Evolutionary conservation across 1,284 basidiomycete genomes (phyloP), one percentile per base, ranked within the genome.

Genomic region (Garcileccinum viscosum): DNA sequence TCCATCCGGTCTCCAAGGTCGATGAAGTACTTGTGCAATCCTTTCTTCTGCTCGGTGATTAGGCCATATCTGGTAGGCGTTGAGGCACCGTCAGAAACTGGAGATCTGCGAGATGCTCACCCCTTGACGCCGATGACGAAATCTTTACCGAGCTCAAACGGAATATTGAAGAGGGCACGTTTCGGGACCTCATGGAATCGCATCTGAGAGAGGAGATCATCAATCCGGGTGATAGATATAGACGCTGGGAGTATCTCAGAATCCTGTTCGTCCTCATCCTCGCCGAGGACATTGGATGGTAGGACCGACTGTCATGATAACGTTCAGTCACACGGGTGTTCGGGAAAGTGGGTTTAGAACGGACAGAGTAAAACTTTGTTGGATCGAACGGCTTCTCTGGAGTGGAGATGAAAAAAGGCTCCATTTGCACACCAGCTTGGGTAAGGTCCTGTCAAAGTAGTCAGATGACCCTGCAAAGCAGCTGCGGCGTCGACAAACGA

Each of bases 81-180:
- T 72, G 33, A 73, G 65, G 8, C 37, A 69, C 38, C 40, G 53
- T n/a, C 17, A 59, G 40, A 60, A 24, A 12, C 47, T 47, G 40
- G 37, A 53, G 69, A 12, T 62, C 35, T 24, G 22, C 64, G 53
- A 69, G 27, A 71, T 67, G 76, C 86, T 74, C 75, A 97, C 92
- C 97, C 98, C 79, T 96, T 96, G 63, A 99, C 86, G 4, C 96
- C 95, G 70, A 99, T 97, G 22, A 89, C 88, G 70, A 98, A 90
- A 3, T 89, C 94, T 19, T 93, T 85, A 3, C 89, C 95, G 35
- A 99, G 84, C 71, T 92, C 87, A 65, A 99, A 88, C 2, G 94
- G 92, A 42, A 97, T 85, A 72, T 87, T 94, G 81, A 96, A 98
- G 17, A 91, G 83, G 0, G 94, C 89, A n/a, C 96, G 89, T 79